Conservation (phyloP, 2,329 filamentous ascomycete species). For the Trichoderma sp. region DNA sequence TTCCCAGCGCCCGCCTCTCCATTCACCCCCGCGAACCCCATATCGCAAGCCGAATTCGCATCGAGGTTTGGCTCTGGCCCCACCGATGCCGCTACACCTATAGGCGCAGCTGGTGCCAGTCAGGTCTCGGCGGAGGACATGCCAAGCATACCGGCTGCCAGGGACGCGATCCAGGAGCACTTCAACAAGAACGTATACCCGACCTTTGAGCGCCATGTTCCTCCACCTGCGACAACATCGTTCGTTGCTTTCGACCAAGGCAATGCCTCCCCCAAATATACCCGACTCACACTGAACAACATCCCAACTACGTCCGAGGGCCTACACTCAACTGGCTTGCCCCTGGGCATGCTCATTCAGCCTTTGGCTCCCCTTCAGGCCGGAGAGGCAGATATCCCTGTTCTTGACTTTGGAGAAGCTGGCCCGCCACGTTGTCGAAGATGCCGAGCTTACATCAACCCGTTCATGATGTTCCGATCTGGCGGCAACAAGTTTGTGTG, state of each 20-base stretch:
- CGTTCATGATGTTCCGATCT: constrained; percentile 95
- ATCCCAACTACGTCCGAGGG: constrained; percentile 83
- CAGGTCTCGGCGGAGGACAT: constrained; percentile 89
- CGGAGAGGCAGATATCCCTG: constrained; percentile 83
- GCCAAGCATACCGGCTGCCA: constrained; percentile 81
- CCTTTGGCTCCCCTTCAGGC: constrained; percentile 79
- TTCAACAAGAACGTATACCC: constrained; percentile 88
- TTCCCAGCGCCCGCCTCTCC: constrained; percentile 59
- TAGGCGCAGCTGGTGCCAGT: constrained; percentile 34
- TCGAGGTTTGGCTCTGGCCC: constrained; percentile 25
- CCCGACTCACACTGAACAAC: constrained; percentile 87
- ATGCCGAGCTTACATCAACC: constrained; percentile 96
- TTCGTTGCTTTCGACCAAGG: constrained; percentile 96
- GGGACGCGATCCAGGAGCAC: constrained; percentile 78
- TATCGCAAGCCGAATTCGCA: constrained; percentile 28
- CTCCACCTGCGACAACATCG: constrained; percentile 81
- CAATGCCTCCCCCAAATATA: constrained; percentile 92
- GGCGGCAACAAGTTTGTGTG: constrained; percentile 97
- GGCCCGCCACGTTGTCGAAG: constrained; percentile 89
- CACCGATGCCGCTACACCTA: constrained; percentile 33
- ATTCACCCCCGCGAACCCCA: constrained; percentile 29
- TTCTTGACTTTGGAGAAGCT: constrained; percentile 89
- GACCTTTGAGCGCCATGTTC: constrained; percentile 90
- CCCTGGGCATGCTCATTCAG: constrained; percentile 84
- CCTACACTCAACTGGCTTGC: constrained; percentile 74